Evolutionary conservation across 768 basidiomycete genomes (phyloP).

Genomic region (Rhizopogon salebrosus): DNA sequence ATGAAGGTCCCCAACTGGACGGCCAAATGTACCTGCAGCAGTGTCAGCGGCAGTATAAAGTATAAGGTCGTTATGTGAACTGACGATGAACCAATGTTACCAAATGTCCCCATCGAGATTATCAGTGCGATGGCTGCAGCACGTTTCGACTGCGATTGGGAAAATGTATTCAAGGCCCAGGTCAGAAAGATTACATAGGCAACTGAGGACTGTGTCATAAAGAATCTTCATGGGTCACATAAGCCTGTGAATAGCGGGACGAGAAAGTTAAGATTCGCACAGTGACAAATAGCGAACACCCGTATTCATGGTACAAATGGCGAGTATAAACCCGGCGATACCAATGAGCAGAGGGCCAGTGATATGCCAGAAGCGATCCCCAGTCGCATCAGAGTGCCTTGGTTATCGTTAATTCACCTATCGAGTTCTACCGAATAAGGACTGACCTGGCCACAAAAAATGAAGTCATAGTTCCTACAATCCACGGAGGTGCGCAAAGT

Average conservation of each 20-base stretch:
- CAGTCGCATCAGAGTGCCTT: slow-evolving; percentile 66
- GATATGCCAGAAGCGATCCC: slow-evolving; percentile 74
- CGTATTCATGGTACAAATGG: slow-evolving; percentile 57
- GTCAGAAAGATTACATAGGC: slow-evolving; percentile 61
- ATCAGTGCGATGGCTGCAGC: slow-evolving; percentile 80
- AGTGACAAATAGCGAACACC: slow-evolving; percentile 59
- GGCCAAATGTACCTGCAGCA: slow-evolving; percentile 58
- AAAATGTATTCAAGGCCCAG: slow-evolving; percentile 53
- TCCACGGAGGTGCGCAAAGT: slow-evolving; percentile 75
- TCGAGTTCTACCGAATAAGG: background rate
- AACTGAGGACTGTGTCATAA: slow-evolving; percentile 69
- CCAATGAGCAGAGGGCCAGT: slow-evolving; percentile 47
- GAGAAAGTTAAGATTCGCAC: slow-evolving; percentile 28
- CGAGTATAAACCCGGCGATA: slow-evolving; percentile 60
- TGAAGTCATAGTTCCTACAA: slow-evolving; percentile 53
- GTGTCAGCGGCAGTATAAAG: background rate
- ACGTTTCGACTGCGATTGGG: slow-evolving; percentile 77
- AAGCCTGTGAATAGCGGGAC: background rate
- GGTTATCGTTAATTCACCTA: slow-evolving; percentile 2
- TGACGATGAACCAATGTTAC: slow-evolving; percentile 77
- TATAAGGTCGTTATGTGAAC: slow-evolving; percentile 22
- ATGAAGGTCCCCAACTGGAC: slow-evolving; percentile 61
- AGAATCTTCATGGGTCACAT: slow-evolving; percentile 42
- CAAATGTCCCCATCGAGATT: slow-evolving; percentile 74
- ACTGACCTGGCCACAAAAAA: slow-evolving; percentile 46